Conservation (phyloP, 441 rosid species). For the Kokia cookei region DNA sequence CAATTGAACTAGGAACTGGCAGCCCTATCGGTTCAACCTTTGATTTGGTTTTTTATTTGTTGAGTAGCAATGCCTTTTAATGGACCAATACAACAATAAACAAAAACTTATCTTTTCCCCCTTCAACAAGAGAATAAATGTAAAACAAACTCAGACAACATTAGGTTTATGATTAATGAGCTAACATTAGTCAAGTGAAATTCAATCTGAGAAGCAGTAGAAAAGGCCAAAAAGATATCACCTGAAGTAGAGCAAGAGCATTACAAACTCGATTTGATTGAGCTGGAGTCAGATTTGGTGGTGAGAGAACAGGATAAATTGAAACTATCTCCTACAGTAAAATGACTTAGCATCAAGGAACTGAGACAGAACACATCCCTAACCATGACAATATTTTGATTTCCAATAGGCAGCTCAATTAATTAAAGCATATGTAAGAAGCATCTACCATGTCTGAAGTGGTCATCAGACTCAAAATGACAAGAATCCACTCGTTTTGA, state of each 20-base stretch:
- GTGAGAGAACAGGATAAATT: constrained; percentile 92
- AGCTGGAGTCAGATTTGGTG: constrained; percentile 87
- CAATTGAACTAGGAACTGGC: not conserved
- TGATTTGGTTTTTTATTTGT: not conserved
- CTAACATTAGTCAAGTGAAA: not conserved
- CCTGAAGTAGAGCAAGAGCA: constrained; percentile 99
- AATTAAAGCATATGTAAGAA: not conserved
- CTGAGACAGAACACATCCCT: constrained; percentile 5
- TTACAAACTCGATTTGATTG: constrained; percentile 98
- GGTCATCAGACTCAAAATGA: not conserved
- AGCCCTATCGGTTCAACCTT: not conserved
- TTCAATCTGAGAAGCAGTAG: not conserved
- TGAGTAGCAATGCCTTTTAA: not conserved
- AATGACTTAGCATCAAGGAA: not conserved
- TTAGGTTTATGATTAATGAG: not conserved
- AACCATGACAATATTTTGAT: not conserved
- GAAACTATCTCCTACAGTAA: constrained; percentile 86
- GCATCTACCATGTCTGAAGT: not conserved
- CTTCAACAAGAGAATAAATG: not conserved
- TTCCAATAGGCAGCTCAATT: not conserved
- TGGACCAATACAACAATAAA: constrained; percentile 4
- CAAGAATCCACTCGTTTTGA: not conserved
- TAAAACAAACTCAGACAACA: not conserved
- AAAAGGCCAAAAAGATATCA: constrained; percentile 12
- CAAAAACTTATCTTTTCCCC: not conserved